Base-by-base conservation (phyloP, 2,329 filamentous ascomycete genomes). In the Hypoxylon sp. region DNA sequence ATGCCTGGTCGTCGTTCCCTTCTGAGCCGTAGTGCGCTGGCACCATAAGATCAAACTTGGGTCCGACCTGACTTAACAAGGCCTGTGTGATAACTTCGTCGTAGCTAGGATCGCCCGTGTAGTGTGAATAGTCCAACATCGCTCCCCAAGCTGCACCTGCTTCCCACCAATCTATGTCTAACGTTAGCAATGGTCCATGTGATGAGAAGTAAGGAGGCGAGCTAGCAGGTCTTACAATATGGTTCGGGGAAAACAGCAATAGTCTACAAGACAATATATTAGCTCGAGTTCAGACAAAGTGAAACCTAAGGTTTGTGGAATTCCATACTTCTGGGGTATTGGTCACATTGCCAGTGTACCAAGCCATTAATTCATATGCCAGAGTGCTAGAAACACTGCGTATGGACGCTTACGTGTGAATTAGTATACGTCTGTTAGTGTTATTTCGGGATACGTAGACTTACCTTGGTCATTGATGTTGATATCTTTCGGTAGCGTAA, bases 1-100 rank as follows among this genome's bases (percentile, higher is more conserved):
- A 92, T 30, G 87, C 88, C 74, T 92, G 88, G 74, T 93, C 91
- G 70, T 93, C 91, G 70, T 93, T 93, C 56, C 90, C 90, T 75
- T 91, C 86, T 65, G 88, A 85, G n/a, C 82, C 81, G 11, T 78
- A 78, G 68, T 90, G 86, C 59, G 79, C 77, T 0, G 84, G 81
- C 3, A 85, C 81, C 83, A 91, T 88, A 73, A 85, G 90, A 77
- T 92, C 83, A 62, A 83, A 81, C 7, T 84, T 76, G 0, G 85
- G 83, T 1, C 88, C 89, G 5, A 80, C 84, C 75, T 86, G 88
- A 25, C 82, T 86, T 5, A 87, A 76, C 2, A 92, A 78, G 7
- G 86, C 89, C 65, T 89, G 81, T 32, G 85, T 83, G 52, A 89
- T 81, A 2, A 85, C 80, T 23, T 85, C 79, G 74, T 90, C 88